Evolutionary conservation across 2,329 filamentous ascomycete species (phyloP), one percentile per base, ranked within the genome.

Genomic region (Cladophialophora yegresii): DNA sequence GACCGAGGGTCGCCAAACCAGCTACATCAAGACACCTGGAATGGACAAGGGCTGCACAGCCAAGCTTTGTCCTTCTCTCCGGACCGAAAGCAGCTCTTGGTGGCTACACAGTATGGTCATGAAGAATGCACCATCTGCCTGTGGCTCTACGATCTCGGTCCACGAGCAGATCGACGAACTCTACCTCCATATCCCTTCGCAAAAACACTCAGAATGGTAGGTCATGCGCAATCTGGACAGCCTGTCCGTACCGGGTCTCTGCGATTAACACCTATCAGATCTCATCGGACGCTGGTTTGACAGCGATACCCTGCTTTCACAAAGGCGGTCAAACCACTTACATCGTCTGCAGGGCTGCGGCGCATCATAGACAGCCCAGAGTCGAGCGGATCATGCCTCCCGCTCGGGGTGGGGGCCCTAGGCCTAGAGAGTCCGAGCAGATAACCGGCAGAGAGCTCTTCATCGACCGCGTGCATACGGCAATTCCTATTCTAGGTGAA

Each of bases 301-400:
- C 55, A 3, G 55, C 55, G 28, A 9, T 58, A 26, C 55, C 55
- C 10, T 58, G 55, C 12, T 49, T 49, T 33, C 55, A 58, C 40
- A 32, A 3, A 8, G 22, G 12, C 28, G 28, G 55, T 4, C 55
- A 58, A 43, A 49, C 40, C 7, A 58, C 40, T 20, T 49, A 45
- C n/a, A 58, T 58, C 16, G 9, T 58, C 16, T 16, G 55, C n/a
- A 30, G 26, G 26, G 40, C 55, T 32, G n/a, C 55, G 30, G 40
- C 23, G 23, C 55, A 58, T 28, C 43, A 45, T 30, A 28, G 26
- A 7, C 23, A 20, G 30, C 40, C 23, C 1, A 22, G 16, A 23
- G 26, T 58, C 16, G 36, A 30, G 55, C 22, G 16, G n/a, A 20
- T 58, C 28, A 26, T 30, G 16, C 54, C 54, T 1, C 16, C 13